Percentiles rank a stretch among this genome's conserved stretches.
phyloP scores from a whole-genome alignment of 257 asterid species.

The Oldenlandia corymbosa region DNA sequence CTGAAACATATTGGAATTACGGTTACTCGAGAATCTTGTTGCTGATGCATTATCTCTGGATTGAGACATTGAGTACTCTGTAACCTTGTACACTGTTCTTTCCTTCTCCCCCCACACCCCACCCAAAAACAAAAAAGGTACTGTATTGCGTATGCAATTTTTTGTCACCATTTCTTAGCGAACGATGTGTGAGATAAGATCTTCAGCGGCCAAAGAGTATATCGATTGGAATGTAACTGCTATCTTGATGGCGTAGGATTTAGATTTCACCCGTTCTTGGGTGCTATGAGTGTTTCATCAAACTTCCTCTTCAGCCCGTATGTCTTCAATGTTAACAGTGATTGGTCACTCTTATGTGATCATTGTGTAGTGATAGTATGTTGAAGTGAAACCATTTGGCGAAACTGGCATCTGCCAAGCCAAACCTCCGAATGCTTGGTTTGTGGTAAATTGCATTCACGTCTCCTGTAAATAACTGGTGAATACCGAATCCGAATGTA shows the following conservation, averaged over 20 bases:
- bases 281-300: slow-evolving; percentile 34
- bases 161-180: slow-evolving; percentile 1
- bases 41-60: neutral
- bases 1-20: slow-evolving; percentile 4
- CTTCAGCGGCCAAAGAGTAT: neutral
- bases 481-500: too few relatives aligned
- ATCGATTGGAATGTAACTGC: neutral
- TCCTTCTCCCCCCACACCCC: neutral
- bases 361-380: too few relatives aligned
- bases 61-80: neutral
- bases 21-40: slow-evolving; percentile 3
- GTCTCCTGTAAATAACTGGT: too few relatives aligned
- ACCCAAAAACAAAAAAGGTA: too few relatives aligned
- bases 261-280: slow-evolving; percentile 18
- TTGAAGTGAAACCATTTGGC: too few relatives aligned
- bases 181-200: neutral
- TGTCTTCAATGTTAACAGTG: slow-evolving; percentile 32
- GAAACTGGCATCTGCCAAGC: too few relatives aligned
- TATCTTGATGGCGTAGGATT: neutral
- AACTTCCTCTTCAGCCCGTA: slow-evolving; percentile 30
- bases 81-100: slow-evolving; percentile 19
- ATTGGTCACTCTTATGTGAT: too few relatives aligned
- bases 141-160: neutral
- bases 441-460: too few relatives aligned
- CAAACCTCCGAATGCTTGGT: too few relatives aligned